Evolutionary conservation across 2,329 filamentous ascomycete genomes (phyloP).

Genomic region (Aureobasidium sp.): DNA sequence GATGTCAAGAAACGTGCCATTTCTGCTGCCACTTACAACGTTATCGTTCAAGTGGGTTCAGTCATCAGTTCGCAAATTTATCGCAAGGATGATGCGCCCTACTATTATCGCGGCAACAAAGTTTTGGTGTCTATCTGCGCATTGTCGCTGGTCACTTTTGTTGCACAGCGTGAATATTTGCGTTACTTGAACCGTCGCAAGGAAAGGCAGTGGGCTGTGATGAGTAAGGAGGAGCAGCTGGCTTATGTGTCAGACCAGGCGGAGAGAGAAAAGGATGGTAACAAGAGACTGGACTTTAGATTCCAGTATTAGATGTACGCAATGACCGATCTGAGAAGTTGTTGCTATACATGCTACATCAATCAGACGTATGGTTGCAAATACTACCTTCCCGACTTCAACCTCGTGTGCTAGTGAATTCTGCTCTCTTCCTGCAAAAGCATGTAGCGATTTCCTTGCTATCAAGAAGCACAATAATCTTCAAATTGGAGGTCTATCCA

Average conservation of each 20-base stretch:
- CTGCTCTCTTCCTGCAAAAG: too few species aligned
- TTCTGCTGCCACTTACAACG: constrained; percentile 41
- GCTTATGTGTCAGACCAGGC: constrained; percentile 37
- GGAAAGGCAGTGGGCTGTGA: constrained; percentile 36
- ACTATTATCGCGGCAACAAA: constrained; percentile 50
- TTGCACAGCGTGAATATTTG: constrained; percentile 40
- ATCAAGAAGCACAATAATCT: neutral
- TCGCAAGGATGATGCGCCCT: constrained; percentile 43
- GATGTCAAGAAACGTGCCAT: constrained; percentile 44
- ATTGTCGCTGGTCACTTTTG: constrained; percentile 41
- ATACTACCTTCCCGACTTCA: too few species aligned
- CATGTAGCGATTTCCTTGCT: too few species aligned
- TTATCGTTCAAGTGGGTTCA: constrained; percentile 40
- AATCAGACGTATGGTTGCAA: neutral
- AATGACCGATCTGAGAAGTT: too few species aligned
- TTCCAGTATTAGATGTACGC: neutral
- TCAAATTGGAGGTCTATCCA: neutral
- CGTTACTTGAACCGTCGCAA: constrained; percentile 42
- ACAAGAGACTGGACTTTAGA: constrained; percentile 12
- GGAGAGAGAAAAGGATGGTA: constrained; percentile 9
- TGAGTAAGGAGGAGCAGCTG: constrained; percentile 38
- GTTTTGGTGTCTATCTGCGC: constrained; percentile 45
- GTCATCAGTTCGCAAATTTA: constrained; percentile 39
- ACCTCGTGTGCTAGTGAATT: too few species aligned
- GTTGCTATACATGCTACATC: neutral